These are phyloP conservation scores for Colletotrichum ledebouriae DNA, from an alignment of 2,329 filamentous ascomycete genomes.

Conservation along the genomic window DNA sequence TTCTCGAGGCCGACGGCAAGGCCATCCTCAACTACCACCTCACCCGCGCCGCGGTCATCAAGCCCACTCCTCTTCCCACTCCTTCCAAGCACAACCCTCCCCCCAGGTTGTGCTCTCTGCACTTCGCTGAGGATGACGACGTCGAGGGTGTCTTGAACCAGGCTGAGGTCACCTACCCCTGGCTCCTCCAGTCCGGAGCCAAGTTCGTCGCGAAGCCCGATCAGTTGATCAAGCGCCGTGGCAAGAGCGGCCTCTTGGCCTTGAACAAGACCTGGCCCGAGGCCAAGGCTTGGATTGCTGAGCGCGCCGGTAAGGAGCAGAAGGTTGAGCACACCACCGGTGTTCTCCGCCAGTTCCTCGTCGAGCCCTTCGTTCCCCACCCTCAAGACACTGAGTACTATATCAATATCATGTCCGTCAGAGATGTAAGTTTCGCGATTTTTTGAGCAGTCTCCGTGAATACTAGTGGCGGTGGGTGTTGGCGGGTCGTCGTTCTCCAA, in stretches of 20 bases:
- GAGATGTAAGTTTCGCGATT: constrained; percentile 83
- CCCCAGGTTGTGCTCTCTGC: constrained; percentile 88
- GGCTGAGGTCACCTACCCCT: constrained; percentile 96
- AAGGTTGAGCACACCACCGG: constrained; percentile 93
- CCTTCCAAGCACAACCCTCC: constrained; percentile 92
- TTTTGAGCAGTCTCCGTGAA: constrained; percentile 37
- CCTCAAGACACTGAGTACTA: constrained; percentile 98
- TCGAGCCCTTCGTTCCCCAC: constrained; percentile 98
- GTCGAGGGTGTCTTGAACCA: constrained; percentile 90
- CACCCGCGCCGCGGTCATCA: constrained; percentile 96
- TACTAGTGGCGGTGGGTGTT: constrained; percentile 3
- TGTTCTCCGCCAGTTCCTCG: constrained; percentile 92
- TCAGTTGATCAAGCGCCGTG: constrained; percentile 99
- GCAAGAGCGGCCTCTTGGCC: constrained; percentile 96
- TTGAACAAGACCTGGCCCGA: constrained; percentile 98
- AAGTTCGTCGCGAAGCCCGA: constrained; percentile 99
- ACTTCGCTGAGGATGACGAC: constrained; percentile 91
- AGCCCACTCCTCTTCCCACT: constrained; percentile 91
- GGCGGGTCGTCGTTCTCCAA: constrained; percentile 26
- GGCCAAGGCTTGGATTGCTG: constrained; percentile 92
- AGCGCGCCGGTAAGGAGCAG: constrained; percentile 90
- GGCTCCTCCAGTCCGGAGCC: constrained; percentile 84
- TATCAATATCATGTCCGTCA: constrained; percentile 99
- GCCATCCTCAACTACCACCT: constrained; percentile 99
- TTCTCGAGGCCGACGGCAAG: constrained; percentile 99